Base-by-base conservation (phyloP, 2,329 filamentous ascomycete genomes). In the Thielaviopsis ethacetica region DNA sequence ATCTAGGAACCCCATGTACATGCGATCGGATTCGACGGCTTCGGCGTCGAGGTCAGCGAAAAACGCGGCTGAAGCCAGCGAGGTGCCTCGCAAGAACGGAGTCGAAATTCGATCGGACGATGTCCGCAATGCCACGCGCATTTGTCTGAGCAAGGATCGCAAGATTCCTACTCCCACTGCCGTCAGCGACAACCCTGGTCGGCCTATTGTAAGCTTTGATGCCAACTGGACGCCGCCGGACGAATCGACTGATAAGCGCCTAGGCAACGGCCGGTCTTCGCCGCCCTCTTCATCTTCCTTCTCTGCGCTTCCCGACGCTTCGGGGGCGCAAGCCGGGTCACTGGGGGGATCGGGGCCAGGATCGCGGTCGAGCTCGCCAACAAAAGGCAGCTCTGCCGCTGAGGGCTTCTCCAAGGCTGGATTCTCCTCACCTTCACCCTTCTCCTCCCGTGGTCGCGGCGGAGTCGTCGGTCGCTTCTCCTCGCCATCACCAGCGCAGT, bases 121-220 rank as follows among this genome's bases (percentile, higher is more conserved):
- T 62, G 93, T 97, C 64, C 83, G 88, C 61, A 82, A 87, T 64
- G 91, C 91, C 58, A 97, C 91, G 7, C 93, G 87, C 72, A 94
- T 94, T 81, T 85, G 77, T 68, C 75, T 93, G 63, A 51, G 41
- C 49, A 90, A 83, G 69, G 89, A 95, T 71, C 84, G 91, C 67
- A 94, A 88, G 68, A 76, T 97, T 62, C 91, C 91, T 27, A 91
- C 86, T 67, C 91, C 91, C 64, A 88, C 87, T 58, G 85, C 88
- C 67, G 91, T 97, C 71, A 96, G 90, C 74, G 86, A 96, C 73
- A 86, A 80, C 68, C 86, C 87, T 66, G 89, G 89, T 66, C 83
- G 91, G 68, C 91, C 91, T 63, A 97, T 97, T 76, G 91, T 97
- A 77, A 97, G 91, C 79, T 97, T 97, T 78, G 81, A 95, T 72